Base-by-base conservation (phyloP, 108 stramenopile species). In the Chaetoceros muelleri region DNA sequence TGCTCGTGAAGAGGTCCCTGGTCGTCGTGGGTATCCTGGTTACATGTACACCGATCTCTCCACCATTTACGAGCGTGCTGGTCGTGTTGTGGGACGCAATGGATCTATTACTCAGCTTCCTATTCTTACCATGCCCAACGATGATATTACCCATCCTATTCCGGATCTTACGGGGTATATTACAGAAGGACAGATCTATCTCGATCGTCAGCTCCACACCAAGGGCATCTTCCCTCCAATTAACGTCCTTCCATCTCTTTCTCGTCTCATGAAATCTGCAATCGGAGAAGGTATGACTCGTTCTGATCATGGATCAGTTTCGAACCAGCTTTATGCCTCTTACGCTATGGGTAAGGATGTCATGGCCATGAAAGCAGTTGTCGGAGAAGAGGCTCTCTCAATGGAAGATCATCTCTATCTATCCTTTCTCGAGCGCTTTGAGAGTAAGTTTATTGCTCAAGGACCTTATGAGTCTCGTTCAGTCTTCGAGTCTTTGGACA, bases 21-120 rank as follows among this genome's bases (percentile, higher is more conserved):
- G 98, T 53, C 93, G 97, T 73, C 92, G 98, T 80, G 95, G 96
- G 69, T 99, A 97, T 82, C 98, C 98, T 53, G 98, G 98, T 71
- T 99, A 99, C 77, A 99, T 99, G 98, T 99, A 99, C 81, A 99
- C 98, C 48, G 98, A 99, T 85, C 81, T 99, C 68, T 93, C 95
- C 57, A 97, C 95, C 65, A 96, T 99, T 65, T 99, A 99, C 74
- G 97, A 99, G 84, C 86, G 98, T 63, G 97, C 98, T 20, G 98
- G 97, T 61, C 95, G 98, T 78, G 94, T 99, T 23, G 95, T 88
- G 57, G 98, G 98, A 59, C 81, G 94, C 23, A 97, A 97, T 64
- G 98, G 98, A 52, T 96, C 95, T 46, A 99, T 99, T 67, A 99
- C 98, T 27, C 98, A 99, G 90, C 81, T 99, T 55, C 98, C 98